Evolutionary conservation across 1,284 basidiomycete species (phyloP), one percentile per base, ranked within the genome.

Genomic region (Trichosporon ovoides): DNA sequence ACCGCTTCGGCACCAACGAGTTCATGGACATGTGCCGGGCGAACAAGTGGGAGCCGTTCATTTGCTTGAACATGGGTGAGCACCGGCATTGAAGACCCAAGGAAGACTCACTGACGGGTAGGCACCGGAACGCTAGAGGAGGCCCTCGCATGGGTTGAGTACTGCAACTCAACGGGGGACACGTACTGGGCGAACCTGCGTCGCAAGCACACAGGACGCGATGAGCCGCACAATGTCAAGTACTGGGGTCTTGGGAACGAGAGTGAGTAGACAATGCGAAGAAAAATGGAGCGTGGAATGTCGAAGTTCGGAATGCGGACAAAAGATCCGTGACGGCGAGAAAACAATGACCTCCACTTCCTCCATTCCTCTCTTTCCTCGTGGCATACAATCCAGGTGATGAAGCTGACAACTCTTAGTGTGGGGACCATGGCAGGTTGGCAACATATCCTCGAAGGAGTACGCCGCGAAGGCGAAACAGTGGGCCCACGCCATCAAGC

Each of bases 361-460:
- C 37, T 10, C 18, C 16, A 19, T 18, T 9, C 28, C 28, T 31
- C 28, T 9, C n/a, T n/a, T n/a, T n/a, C n/a, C n/a, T n/a, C 37
- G 14, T 38, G 5, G 16, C 16, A 3, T n/a, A 38, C 5, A 13
- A 18, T 18, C 28, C 16, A 2, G 16, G 13, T 7, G 4, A 38
- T 12, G 22, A 13, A 1, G n/a, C 43, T 48, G 43, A 40, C 24
- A 3, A n/a, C n/a, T 38, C 37, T 7, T 72, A 68, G 79, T 83
- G 52, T 83, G 81, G 78, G 84, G 84, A 14, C 80, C 82, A 3
- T 85, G 83, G 84, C 83, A 85, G 77, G 83, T 85, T 22, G 83
- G 84, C 24, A 82, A 84, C 64, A 80, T 83, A 74, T 79, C 80
- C 7, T 80, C 83, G 0, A 71, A 78, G 19, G 84, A 83, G 58